Conservation (phyloP, 352 stramenopile genomes). For the Globisporangium cystogenes region DNA sequence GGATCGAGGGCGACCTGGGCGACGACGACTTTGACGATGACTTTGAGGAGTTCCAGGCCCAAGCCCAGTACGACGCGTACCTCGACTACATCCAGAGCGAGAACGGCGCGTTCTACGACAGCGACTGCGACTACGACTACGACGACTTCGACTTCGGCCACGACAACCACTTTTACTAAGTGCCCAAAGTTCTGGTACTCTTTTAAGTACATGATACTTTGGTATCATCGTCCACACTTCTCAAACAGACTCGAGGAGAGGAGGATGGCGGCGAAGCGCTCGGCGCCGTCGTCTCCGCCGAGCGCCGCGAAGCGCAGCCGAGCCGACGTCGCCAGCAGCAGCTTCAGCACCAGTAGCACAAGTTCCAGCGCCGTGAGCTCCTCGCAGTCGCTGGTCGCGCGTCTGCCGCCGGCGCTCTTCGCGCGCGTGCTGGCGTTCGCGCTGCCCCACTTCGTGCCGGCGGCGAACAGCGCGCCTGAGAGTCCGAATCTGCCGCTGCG, state of each 20-base stretch:
- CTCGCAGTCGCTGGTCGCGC: neutral
- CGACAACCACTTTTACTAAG: neutral
- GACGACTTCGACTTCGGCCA: constrained; percentile 15
- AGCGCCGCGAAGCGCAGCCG: constrained; percentile 1
- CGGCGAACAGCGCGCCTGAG: neutral
- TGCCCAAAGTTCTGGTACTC: too few species aligned
- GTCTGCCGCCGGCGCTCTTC: constrained; percentile 1
- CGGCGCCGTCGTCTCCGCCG: neutral
- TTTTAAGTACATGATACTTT: too few species aligned
- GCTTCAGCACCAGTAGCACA: neutral
- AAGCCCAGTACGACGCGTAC: too few species aligned
- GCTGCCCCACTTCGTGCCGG: constrained; percentile 3
- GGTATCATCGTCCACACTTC: too few species aligned
- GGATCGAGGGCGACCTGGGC: neutral
- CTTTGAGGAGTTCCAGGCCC: too few species aligned
- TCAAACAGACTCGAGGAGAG: too few species aligned
- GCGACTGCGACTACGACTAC: constrained; percentile 9
- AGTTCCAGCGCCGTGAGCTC: neutral
- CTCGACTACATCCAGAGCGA: too few species aligned
- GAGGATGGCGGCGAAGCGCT: neutral
- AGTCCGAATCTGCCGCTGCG: constrained; percentile 10
- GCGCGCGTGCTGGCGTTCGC: constrained; percentile 9
- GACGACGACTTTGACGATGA: constrained; percentile 25
- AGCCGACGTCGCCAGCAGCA: neutral
- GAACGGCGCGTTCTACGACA: constrained; percentile 5